phyloP scores from a whole-genome alignment of 164 flowering plant species.

The Amborella trichopoda region DNA sequence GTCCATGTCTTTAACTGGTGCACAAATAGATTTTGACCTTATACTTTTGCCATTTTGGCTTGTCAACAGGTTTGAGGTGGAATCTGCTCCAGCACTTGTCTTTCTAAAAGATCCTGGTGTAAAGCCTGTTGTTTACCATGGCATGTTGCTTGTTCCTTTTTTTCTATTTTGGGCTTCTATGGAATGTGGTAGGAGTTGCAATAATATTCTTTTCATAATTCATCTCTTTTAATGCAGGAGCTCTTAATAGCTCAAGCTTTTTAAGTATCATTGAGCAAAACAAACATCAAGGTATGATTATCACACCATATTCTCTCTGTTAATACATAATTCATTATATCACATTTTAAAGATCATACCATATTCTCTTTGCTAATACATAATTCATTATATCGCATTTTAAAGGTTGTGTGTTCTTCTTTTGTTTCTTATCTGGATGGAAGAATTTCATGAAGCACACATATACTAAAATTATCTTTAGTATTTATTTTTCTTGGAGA shows the following conservation, averaged over 20 bases:
- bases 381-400: too few relatives aligned
- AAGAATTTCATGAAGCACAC: too few relatives aligned
- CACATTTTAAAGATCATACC: too few relatives aligned
- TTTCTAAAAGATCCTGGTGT: conserved; percentile 79
- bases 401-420: too few relatives aligned
- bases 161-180: background rate
- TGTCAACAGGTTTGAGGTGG: conserved; percentile 74
- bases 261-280: conserved; percentile 59
- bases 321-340: too few relatives aligned
- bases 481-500: too few relatives aligned
- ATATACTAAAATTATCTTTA: too few relatives aligned
- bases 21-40: too few relatives aligned
- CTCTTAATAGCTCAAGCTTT: conserved; percentile 42
- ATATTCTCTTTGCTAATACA: too few relatives aligned
- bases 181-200: background rate
- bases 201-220: background rate
- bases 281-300: conserved; percentile 55
- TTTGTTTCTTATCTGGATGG: too few relatives aligned
- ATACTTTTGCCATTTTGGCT: background rate
- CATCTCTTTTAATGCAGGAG: conserved; percentile 32
- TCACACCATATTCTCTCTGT: too few relatives aligned
- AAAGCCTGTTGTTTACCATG: conserved; percentile 74
- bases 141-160: conserved; percentile 18
- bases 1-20: too few relatives aligned
- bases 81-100: conserved; percentile 90